Evolutionary conservation across 441 rosid genomes (phyloP).

Genomic region (Adansonia gregorii): DNA sequence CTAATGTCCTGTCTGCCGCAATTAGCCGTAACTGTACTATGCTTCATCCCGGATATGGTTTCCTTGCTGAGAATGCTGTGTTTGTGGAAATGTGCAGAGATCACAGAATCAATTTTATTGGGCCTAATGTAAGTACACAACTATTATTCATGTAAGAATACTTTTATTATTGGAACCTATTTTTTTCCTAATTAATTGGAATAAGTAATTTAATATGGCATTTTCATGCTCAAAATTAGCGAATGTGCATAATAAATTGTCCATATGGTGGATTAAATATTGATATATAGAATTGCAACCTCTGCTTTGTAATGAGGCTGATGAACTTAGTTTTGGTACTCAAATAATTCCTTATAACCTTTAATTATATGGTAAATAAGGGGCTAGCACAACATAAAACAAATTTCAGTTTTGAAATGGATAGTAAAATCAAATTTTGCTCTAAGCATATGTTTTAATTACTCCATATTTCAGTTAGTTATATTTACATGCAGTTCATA

Average conservation of each 20-base stretch:
- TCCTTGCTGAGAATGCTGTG: slow-evolving; percentile 92
- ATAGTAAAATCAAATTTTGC: neutral
- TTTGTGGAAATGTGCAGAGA: slow-evolving; percentile 97
- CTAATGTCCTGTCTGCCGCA: slow-evolving; percentile 95
- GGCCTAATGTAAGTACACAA: slow-evolving; percentile 74
- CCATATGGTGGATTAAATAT: slow-evolving; percentile 8
- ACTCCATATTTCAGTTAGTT: slow-evolving; percentile 6
- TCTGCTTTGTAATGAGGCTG: slow-evolving; percentile 6
- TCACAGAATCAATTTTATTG: slow-evolving; percentile 92
- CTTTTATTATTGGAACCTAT: neutral
- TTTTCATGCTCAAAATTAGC: neutral
- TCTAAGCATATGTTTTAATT: neutral
- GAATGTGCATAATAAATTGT: neutral
- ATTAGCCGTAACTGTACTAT: slow-evolving; percentile 86
- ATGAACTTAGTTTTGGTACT: slow-evolving; percentile 4
- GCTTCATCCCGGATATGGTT: slow-evolving; percentile 99
- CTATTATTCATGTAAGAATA: slow-evolving; percentile 11
- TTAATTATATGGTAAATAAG: neutral
- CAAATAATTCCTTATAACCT: neutral
- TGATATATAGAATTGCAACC: slow-evolving; percentile 2
- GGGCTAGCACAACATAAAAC: neutral
- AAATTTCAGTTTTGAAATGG: slow-evolving; percentile 10
- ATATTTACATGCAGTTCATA: slow-evolving; percentile 7
- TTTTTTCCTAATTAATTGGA: slow-evolving; percentile 5
- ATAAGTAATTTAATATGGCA: neutral